These are phyloP conservation scores for Chalciporus piperatus DNA, from an alignment of 768 basidiomycete genomes.

Conservation along the genomic window DNA sequence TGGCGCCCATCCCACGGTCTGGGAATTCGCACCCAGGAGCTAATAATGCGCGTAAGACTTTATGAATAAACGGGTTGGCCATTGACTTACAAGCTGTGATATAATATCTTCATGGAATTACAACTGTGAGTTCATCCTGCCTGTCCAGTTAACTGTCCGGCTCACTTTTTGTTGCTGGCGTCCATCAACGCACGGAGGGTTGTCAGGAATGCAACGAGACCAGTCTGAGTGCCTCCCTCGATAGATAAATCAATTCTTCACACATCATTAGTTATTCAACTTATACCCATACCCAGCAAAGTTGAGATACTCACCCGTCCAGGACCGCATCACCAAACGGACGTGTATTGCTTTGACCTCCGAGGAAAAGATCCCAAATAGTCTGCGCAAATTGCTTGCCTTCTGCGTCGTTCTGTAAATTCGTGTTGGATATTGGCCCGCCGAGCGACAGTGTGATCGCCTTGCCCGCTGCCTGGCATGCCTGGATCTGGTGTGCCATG, in stretches of 20 bases:
- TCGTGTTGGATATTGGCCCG: conserved; percentile 59
- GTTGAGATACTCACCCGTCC: conserved; percentile 53
- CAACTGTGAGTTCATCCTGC: not conserved
- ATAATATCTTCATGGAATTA: conserved; percentile 34
- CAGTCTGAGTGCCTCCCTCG: conserved; percentile 39
- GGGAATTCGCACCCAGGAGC: conserved; percentile 49
- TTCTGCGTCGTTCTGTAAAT: conserved; percentile 56
- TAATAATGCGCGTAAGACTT: not conserved
- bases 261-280: too few species aligned
- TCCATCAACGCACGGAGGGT: conserved; percentile 29
- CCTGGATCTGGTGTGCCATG: too few species aligned
- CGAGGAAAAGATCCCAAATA: conserved; percentile 69
- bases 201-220: conserved; percentile 32
- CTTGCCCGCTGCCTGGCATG: conserved; percentile 66
- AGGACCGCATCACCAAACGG: conserved; percentile 73
- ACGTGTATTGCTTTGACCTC: conserved; percentile 57
- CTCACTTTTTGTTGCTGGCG: conserved; percentile 26
- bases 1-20: conserved; percentile 42
- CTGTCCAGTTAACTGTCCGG: not conserved
- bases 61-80: too few species aligned
- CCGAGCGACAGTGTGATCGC: conserved; percentile 59
- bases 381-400: conserved; percentile 59
- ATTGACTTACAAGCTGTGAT: conserved; percentile 36
- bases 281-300: too few species aligned
- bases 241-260: conserved; percentile 45